Conservation (phyloP, 441 rosid species). For the Populus hybrid region DNA sequence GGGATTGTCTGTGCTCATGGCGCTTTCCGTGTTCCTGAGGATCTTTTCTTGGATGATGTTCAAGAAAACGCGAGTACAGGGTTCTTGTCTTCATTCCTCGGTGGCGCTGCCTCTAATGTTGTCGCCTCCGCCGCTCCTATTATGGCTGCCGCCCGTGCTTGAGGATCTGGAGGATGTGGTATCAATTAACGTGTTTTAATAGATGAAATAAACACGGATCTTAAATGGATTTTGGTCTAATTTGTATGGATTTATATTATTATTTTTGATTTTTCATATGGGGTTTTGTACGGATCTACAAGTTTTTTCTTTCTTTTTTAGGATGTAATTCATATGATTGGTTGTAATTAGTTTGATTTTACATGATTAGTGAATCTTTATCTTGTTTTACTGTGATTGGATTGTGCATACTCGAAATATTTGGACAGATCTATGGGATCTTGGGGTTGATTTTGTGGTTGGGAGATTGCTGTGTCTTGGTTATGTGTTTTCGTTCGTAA, state of each 20-base stretch:
- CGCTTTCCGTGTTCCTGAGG: slow-evolving; percentile 58
- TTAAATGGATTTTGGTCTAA: neutral
- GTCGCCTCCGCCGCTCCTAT: slow-evolving; percentile 45
- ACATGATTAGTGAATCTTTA: neutral
- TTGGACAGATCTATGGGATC: neutral
- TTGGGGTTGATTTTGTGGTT: no score
- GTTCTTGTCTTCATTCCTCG: slow-evolving; percentile 53
- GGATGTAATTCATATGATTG: neutral
- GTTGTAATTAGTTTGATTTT: neutral
- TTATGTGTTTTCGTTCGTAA: no score
- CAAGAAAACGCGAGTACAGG: slow-evolving; percentile 66
- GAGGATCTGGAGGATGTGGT: slow-evolving; percentile 5
- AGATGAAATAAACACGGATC: slow-evolving; percentile 12
- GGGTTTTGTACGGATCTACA: neutral
- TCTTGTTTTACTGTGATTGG: neutral
- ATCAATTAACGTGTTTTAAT: neutral
- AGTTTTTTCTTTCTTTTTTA: neutral
- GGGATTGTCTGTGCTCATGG: slow-evolving; percentile 66
- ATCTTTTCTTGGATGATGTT: slow-evolving; percentile 64
- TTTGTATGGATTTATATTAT: slow-evolving; percentile 1
- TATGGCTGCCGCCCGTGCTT: slow-evolving; percentile 40
- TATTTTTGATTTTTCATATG: neutral
- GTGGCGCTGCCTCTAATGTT: slow-evolving; percentile 48
- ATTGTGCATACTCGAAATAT: neutral
- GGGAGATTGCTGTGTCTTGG: no score